phyloP scores from a whole-genome alignment of 2,329 filamentous ascomycete genomes.

The Fusarium pseudocircinatum region DNA sequence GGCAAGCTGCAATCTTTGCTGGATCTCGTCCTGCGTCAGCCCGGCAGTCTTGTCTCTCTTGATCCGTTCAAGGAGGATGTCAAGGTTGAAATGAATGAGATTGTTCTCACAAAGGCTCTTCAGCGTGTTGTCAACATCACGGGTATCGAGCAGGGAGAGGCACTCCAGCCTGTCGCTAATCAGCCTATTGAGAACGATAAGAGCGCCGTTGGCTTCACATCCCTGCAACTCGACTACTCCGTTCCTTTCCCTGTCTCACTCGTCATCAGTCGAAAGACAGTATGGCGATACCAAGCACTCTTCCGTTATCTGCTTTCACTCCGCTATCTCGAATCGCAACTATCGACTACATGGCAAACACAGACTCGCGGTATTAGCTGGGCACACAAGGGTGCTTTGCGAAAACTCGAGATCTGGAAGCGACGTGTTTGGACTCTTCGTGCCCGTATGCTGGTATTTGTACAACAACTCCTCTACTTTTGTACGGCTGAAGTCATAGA shows the following conservation, averaged over 20 bases:
- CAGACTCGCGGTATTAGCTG: conserved; percentile 84
- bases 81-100: conserved; percentile 96
- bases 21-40: conserved; percentile 96
- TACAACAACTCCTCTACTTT: conserved; percentile 96
- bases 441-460: conserved; percentile 94
- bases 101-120: conserved; percentile 89
- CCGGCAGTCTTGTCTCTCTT: conserved; percentile 90
- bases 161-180: conserved; percentile 76
- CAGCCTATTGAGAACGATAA: conserved; percentile 81
- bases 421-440: conserved; percentile 89
- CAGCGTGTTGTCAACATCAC: conserved; percentile 98
- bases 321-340: conserved; percentile 86
- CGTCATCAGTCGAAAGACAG: conserved; percentile 93
- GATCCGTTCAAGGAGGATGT: conserved; percentile 99
- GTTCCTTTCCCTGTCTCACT: conserved; percentile 96
- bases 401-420: conserved; percentile 89
- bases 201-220: conserved; percentile 89
- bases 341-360: conserved; percentile 89
- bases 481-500: conserved; percentile 98
- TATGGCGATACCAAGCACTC: conserved; percentile 95
- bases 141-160: conserved; percentile 90
- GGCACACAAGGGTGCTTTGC: conserved; percentile 80
- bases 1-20: conserved; percentile 93
- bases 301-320: conserved; percentile 94
- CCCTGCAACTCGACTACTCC: conserved; percentile 90